These are phyloP conservation scores for Cornus kousa DNA, from an alignment of 148 eudicot species.

Conservation along the genomic window DNA sequence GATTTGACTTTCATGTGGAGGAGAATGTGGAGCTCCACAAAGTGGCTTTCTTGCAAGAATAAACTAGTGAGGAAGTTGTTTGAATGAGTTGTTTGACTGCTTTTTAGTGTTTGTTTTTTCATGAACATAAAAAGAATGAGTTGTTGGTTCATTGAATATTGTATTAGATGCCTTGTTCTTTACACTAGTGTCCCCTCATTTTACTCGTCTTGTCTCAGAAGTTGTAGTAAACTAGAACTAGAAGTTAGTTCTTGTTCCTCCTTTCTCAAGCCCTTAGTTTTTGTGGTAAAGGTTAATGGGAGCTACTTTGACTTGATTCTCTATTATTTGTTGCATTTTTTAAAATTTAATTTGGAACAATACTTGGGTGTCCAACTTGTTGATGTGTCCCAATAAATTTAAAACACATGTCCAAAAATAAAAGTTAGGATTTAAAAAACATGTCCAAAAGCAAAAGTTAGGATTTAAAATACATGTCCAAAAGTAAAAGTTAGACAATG, in stretches of 20 bases:
- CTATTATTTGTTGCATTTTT: neutral
- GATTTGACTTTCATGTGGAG: neutral
- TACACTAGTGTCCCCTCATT: slow-evolving; percentile 20
- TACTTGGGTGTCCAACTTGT: too few species aligned
- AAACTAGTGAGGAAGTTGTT: neutral
- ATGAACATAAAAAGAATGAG: neutral
- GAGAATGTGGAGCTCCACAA: slow-evolving; percentile 22
- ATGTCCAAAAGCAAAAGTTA: too few species aligned
- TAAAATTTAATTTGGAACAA: too few species aligned
- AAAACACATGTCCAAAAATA: too few species aligned
- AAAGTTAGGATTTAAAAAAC: too few species aligned
- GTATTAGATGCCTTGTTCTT: slow-evolving; percentile 9
- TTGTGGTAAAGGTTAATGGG: neutral
- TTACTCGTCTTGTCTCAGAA: slow-evolving; percentile 32
- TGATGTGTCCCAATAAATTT: too few species aligned
- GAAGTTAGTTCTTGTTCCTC: neutral
- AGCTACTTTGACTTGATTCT: slow-evolving; percentile 5
- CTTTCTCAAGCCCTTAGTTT: neutral
- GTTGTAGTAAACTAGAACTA: neutral
- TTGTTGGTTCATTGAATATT: neutral
- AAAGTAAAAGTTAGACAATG: too few species aligned
- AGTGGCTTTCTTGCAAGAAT: neutral
- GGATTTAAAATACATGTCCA: too few species aligned
- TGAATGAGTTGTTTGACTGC: slow-evolving; percentile 3
- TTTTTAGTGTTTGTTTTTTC: slow-evolving; percentile 2